phyloP scores from a whole-genome alignment of 345 rosid genomes.

The Linum usitatissimum region DNA sequence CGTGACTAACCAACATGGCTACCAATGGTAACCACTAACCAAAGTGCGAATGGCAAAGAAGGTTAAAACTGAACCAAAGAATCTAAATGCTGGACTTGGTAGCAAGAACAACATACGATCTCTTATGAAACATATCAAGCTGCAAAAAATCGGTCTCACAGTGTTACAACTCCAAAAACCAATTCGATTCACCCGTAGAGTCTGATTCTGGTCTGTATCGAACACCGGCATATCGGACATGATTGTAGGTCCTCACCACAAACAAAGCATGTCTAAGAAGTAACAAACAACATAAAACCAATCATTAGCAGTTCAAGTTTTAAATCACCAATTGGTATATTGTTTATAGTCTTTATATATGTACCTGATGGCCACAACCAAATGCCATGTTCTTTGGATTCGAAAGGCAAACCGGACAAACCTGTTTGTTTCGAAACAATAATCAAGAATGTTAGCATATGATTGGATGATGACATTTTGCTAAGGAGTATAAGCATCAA shows the following conservation, averaged over 20 bases:
- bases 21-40: too few species aligned
- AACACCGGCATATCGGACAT: not conserved
- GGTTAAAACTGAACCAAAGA: too few species aligned
- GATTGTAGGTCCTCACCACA: not conserved
- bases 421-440: constrained; percentile 10
- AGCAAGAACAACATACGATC: too few species aligned
- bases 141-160: too few species aligned
- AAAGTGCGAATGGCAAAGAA: too few species aligned
- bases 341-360: too few species aligned
- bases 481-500: too few species aligned
- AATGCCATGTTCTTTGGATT: constrained; percentile 29
- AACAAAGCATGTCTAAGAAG: not conserved
- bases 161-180: too few species aligned
- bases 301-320: not conserved
- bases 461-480: not conserved
- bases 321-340: too few species aligned
- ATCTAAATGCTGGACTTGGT: too few species aligned
- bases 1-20: too few species aligned
- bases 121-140: too few species aligned
- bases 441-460: not conserved
- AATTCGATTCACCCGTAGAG: not conserved
- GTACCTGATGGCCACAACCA: constrained; percentile 37
- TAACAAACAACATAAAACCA: not conserved
- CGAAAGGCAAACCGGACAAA: constrained; percentile 24
- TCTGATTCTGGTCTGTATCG: not conserved